Conservation (phyloP, 1,284 basidiomycete species). For the Marasmius tenuissimus region DNA sequence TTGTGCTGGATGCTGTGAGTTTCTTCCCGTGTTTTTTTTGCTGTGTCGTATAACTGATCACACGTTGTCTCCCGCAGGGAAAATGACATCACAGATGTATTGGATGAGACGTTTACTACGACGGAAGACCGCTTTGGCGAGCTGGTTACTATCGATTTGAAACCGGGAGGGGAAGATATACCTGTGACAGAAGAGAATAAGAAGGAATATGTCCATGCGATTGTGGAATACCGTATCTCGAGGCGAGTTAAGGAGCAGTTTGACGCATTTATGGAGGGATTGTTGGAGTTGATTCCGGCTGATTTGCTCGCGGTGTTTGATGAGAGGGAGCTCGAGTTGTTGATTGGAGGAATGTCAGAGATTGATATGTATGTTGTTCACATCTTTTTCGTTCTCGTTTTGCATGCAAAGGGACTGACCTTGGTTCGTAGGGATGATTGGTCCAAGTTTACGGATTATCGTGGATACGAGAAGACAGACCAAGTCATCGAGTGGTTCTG, state of each 20-base stretch:
- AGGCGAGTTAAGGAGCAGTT: slow-evolving; percentile 95
- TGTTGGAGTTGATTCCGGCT: slow-evolving; percentile 93
- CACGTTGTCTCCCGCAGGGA: slow-evolving; percentile 49
- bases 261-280: slow-evolving; percentile 93
- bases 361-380: slow-evolving; percentile 79
- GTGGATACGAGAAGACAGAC: slow-evolving; percentile 83
- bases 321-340: slow-evolving; percentile 93
- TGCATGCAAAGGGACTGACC: slow-evolving; percentile 1
- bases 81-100: slow-evolving; percentile 92
- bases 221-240: slow-evolving; percentile 94
- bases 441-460: slow-evolving; percentile 86
- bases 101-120: slow-evolving; percentile 93
- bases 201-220: slow-evolving; percentile 95
- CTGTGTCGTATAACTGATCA: not conserved
- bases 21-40: not conserved
- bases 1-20: slow-evolving; percentile 96
- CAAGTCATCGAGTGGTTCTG: slow-evolving; percentile 99
- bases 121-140: slow-evolving; percentile 98
- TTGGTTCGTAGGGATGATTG: slow-evolving; percentile 66
- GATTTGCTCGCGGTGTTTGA: slow-evolving; percentile 98
- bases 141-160: slow-evolving; percentile 91
- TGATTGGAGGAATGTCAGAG: slow-evolving; percentile 99
- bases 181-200: slow-evolving; percentile 97
- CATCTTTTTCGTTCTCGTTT: not conserved
- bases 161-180: slow-evolving; percentile 81